phyloP scores from a whole-genome alignment of 164 flowering plant genomes.

The Nelumbo lutea region DNA sequence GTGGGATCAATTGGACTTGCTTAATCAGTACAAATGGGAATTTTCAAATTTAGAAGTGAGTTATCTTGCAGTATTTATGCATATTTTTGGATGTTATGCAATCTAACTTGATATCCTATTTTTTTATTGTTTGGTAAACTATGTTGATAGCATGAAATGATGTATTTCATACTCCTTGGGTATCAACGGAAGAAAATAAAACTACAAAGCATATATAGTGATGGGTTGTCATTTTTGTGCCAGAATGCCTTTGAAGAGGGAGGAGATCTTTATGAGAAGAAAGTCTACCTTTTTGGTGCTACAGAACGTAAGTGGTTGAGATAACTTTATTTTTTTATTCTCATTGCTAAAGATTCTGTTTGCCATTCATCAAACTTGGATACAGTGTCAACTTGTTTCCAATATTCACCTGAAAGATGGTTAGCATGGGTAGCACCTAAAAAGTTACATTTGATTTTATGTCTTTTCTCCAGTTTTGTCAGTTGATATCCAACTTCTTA shows the following conservation, averaged over 20 bases:
- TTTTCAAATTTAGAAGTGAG: conserved; percentile 89
- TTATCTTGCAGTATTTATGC: not conserved
- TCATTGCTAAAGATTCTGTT: not conserved
- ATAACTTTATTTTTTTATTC: not conserved
- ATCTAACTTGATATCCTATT: not conserved
- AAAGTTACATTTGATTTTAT: not conserved
- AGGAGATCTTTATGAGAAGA: conserved; percentile 68
- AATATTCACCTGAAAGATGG: no score
- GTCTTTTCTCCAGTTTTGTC: not conserved
- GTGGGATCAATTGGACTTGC: conserved; percentile 91
- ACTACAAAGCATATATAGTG: no score
- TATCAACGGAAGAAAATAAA: no score
- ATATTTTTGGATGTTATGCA: not conserved
- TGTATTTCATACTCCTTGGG: no score
- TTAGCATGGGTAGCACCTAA: not conserved
- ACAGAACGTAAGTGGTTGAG: conserved; percentile 72
- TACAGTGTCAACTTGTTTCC: no score
- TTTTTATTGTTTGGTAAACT: not conserved
- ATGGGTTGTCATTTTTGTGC: not conserved
- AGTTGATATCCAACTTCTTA: not conserved
- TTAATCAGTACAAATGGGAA: conserved; percentile 78
- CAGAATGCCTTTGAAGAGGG: conserved; percentile 97
- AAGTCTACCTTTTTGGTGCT: conserved; percentile 81
- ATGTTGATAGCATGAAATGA: not conserved
- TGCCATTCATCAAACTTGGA: not conserved